phyloP scores from a whole-genome alignment of 139 green algal species.

The Chlamydomonas urium region DNA sequence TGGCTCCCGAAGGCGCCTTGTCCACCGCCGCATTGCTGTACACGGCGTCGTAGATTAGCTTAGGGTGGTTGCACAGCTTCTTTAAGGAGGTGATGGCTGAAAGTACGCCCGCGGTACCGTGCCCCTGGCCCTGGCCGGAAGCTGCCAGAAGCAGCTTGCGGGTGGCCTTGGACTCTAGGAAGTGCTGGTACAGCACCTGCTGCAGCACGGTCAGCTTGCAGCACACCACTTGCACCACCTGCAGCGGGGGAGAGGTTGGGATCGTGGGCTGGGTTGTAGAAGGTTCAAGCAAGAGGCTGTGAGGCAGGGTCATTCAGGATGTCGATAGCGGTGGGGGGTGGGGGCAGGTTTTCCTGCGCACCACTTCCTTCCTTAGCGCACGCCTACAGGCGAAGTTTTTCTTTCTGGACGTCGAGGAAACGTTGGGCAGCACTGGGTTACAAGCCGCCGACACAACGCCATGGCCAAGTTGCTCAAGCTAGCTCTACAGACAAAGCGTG shows the following conservation, averaged over 20 bases:
- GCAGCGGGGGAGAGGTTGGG: constrained; percentile 11
- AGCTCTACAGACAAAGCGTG: no score
- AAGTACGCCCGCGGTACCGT: constrained; percentile 53
- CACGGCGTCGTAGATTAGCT: constrained; percentile 44
- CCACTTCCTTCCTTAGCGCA: no score
- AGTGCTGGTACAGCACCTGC: constrained; percentile 83
- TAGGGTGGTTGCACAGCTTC: constrained; percentile 98
- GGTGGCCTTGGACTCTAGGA: constrained; percentile 83
- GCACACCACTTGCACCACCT: constrained; percentile 94
- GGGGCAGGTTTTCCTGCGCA: no score
- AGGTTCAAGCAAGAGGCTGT: no score
- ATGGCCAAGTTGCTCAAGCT: no score
- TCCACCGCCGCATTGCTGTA: constrained; percentile 16
- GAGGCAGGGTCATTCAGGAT: no score
- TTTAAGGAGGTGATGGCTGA: constrained; percentile 89
- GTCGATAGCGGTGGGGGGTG: no score
- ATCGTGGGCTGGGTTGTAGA: no score
- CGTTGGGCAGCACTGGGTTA: no score
- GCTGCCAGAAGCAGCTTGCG: constrained; percentile 65
- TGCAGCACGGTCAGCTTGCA: constrained; percentile 89
- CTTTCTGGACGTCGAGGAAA: no score
- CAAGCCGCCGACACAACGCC: no score
- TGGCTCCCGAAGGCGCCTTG: neutral
- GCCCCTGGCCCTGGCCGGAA: constrained; percentile 26
- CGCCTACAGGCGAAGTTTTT: no score